These are phyloP conservation scores for Syzygium oleosum DNA, from an alignment of 345 rosid genomes.

Conservation along the genomic window DNA sequence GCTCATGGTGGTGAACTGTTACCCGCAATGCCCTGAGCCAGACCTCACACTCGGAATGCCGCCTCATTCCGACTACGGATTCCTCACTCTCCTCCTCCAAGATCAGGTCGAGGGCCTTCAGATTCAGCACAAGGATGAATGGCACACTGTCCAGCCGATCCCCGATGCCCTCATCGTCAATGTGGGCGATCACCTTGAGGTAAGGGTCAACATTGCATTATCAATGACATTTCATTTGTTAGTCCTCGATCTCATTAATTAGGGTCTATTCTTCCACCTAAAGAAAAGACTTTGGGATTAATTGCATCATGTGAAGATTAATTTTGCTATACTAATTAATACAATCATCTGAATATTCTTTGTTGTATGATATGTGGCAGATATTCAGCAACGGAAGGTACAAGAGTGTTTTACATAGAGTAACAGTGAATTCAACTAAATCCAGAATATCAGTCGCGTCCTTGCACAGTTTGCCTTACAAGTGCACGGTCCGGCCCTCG, in stretches of 20 bases:
- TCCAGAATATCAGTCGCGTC: constrained; percentile 74
- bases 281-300: not conserved
- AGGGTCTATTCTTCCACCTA: not conserved
- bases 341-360: not conserved
- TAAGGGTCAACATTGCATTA: not conserved
- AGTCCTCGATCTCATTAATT: not conserved
- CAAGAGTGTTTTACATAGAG: constrained; percentile 82
- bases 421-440: constrained; percentile 42
- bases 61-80: constrained; percentile 88
- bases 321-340: not conserved
- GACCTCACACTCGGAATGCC: constrained; percentile 89
- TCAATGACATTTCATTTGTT: not conserved
- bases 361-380: constrained; percentile 7
- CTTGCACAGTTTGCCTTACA: constrained; percentile 51
- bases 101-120: constrained; percentile 76
- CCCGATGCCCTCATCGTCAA: constrained; percentile 65
- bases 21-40: constrained; percentile 85
- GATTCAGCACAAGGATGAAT: constrained; percentile 37
- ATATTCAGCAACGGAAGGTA: constrained; percentile 89
- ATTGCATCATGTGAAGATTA: not conserved
- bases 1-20: constrained; percentile 62
- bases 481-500: constrained; percentile 34
- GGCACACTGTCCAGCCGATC: constrained; percentile 75
- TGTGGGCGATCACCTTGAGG: constrained; percentile 96
- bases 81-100: constrained; percentile 82